Percentiles rank a stretch among this genome's conserved stretches.
Evolutionary conservation across 352 stramenopile genomes (phyloP).

Genomic region (Pythium grandisporangium): DNA sequence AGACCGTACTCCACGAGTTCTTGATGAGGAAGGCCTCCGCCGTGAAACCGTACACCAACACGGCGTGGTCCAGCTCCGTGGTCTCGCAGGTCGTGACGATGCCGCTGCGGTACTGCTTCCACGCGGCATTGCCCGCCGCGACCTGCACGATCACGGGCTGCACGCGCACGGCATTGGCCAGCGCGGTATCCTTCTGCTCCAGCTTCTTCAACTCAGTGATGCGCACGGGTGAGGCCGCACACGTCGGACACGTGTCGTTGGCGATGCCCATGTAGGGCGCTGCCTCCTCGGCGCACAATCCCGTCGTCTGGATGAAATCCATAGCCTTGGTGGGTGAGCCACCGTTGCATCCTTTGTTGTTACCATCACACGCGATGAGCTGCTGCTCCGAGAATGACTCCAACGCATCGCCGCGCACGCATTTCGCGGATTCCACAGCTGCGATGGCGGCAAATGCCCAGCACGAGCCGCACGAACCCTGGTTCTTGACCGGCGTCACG

Average conservation of each 20-base stretch:
- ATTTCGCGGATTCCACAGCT: conserved; percentile 87
- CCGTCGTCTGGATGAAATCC: conserved; percentile 72
- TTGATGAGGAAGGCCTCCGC: conserved; percentile 91
- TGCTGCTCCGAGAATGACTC: conserved; percentile 90
- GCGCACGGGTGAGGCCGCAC: conserved; percentile 17
- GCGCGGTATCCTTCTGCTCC: conserved; percentile 65
- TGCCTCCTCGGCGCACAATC: conserved; percentile 61
- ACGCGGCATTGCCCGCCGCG: conserved; percentile 90
- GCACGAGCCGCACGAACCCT: conserved; percentile 96
- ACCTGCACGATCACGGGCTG: conserved; percentile 94
- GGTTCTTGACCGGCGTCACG: conserved; percentile 87
- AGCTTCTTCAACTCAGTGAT: conserved; percentile 42
- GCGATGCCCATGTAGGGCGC: conserved; percentile 76
- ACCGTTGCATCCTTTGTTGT: conserved; percentile 84
- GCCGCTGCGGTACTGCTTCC: conserved; percentile 96
- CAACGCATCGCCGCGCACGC: conserved; percentile 59
- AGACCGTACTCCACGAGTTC: conserved; percentile 95
- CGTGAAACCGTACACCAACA: conserved; percentile 95
- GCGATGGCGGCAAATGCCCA: conserved; percentile 95
- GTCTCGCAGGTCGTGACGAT: conserved; percentile 80
- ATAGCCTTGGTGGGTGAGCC: conserved; percentile 86
- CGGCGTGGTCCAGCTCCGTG: conserved; percentile 94
- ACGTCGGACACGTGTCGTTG: conserved; percentile 20
- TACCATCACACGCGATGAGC: conserved; percentile 84
- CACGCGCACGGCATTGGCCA: conserved; percentile 82